Conservation (phyloP, 805 yeast species). For the Lachancea lanzarotensis region DNA sequence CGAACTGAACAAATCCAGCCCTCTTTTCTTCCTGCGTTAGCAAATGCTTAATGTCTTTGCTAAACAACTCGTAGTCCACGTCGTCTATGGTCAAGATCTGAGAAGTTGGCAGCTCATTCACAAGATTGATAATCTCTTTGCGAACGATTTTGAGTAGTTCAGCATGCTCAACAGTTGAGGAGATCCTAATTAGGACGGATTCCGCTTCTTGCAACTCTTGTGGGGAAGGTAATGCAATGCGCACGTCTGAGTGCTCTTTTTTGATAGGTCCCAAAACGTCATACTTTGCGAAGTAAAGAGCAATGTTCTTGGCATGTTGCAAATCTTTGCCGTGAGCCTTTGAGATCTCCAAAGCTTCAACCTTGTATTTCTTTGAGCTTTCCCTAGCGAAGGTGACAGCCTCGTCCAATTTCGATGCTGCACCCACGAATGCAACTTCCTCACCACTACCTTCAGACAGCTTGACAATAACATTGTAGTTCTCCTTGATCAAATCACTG, state of each 20-base stretch:
- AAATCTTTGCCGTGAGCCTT: constrained; percentile 81
- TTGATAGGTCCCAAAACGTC: constrained; percentile 42
- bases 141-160: constrained; percentile 57
- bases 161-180: constrained; percentile 42
- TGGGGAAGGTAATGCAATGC: constrained; percentile 43
- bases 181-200: constrained; percentile 55
- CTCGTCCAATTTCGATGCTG: constrained; percentile 44
- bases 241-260: constrained; percentile 37
- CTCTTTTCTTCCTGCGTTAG: constrained; percentile 30
- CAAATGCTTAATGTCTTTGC: constrained; percentile 23
- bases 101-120: constrained; percentile 66
- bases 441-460: constrained; percentile 45
- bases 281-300: constrained; percentile 54
- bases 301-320: constrained; percentile 69
- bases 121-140: constrained; percentile 62
- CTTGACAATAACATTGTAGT: constrained; percentile 51
- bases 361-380: constrained; percentile 51
- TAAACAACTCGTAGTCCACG: constrained; percentile 45
- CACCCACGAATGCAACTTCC: constrained; percentile 58
- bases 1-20: constrained; percentile 56
- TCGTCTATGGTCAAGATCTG: constrained; percentile 53
- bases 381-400: constrained; percentile 61
- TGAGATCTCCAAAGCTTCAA: constrained; percentile 72
- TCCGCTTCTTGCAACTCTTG: constrained; percentile 39
- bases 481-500: constrained; percentile 43